Conservation (phyloP, 768 basidiomycete genomes). For the Lentinula edodes region DNA sequence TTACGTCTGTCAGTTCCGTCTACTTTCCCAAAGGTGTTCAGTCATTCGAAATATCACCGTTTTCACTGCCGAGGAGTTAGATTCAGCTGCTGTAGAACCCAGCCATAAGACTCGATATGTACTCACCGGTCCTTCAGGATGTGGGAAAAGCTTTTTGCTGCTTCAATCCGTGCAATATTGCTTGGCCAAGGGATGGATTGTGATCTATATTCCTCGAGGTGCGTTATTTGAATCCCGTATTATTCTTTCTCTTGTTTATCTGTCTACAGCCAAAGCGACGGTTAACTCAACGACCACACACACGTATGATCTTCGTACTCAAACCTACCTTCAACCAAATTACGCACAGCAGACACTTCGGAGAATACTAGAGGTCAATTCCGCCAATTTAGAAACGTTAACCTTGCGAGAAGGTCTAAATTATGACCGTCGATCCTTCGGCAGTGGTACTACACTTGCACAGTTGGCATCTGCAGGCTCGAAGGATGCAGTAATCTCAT, state of each 20-base stretch:
- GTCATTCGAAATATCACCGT: slow-evolving; percentile 69
- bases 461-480: slow-evolving; percentile 49
- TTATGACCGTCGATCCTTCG: slow-evolving; percentile 40
- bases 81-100: slow-evolving; percentile 38
- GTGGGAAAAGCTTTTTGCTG: too few species aligned
- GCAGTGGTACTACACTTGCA: slow-evolving; percentile 36
- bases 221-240: slow-evolving; percentile 11
- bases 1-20: slow-evolving; percentile 43
- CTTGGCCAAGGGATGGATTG: slow-evolving; percentile 63
- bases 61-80: slow-evolving; percentile 45
- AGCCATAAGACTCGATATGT: slow-evolving; percentile 54
- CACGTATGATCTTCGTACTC: slow-evolving; percentile 68
- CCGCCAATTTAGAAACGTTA: slow-evolving; percentile 26
- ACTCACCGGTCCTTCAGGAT: slow-evolving; percentile 38
- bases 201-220: slow-evolving; percentile 83
- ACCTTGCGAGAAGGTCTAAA: slow-evolving; percentile 27
- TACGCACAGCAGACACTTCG: slow-evolving; percentile 61
- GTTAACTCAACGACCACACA: slow-evolving; percentile 75
- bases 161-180: slow-evolving; percentile 40
- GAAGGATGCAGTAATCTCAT: slow-evolving; percentile 16
- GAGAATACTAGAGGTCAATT: slow-evolving; percentile 58
- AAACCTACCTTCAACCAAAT: slow-evolving; percentile 69
- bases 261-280: slow-evolving; percentile 33
- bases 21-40: slow-evolving; percentile 66
- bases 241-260: background rate